A percentile compares a stretch with the other conserved stretches of the same genome.
Conservation (phyloP, 2,329 filamentous ascomycete species). For the Metarhizium guizhouense region DNA sequence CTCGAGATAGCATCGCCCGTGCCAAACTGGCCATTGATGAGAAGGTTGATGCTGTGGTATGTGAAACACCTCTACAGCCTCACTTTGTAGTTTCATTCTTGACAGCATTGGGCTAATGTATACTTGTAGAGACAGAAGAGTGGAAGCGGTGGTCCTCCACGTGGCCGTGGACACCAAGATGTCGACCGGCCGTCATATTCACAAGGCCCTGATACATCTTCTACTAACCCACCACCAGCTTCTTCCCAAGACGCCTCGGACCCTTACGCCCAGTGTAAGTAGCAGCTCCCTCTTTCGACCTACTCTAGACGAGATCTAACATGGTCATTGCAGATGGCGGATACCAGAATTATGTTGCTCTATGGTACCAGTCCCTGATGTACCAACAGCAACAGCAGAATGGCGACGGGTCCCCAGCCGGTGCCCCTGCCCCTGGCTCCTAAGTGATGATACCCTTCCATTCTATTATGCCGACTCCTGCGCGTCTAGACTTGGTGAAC, state of each 20-base stretch:
- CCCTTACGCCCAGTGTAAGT: constrained; percentile 67
- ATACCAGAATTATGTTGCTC: constrained; percentile 68
- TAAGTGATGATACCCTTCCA: constrained; percentile 20
- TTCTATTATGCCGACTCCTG: constrained; percentile 4
- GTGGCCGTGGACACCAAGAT: constrained; percentile 40
- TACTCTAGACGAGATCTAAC: constrained; percentile 11
- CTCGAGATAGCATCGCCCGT: constrained; percentile 64
- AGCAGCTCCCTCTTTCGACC: background rate
- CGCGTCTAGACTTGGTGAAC: constrained; percentile 22
- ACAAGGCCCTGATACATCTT: constrained; percentile 30
- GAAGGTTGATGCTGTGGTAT: constrained; percentile 82
- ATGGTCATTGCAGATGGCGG: constrained; percentile 52
- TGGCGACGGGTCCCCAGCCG: constrained; percentile 26
- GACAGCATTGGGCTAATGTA: background rate
- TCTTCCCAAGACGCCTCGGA: constrained; percentile 46
- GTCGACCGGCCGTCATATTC: constrained; percentile 45
- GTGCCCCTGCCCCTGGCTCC: constrained; percentile 26
- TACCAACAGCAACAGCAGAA: constrained; percentile 32
- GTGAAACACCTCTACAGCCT: constrained; percentile 23
- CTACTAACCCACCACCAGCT: constrained; percentile 34
- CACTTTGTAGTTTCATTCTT: background rate
- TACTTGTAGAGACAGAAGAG: constrained; percentile 41
- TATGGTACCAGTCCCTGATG: constrained; percentile 68
- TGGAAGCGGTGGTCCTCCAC: constrained; percentile 32
- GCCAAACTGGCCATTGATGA: constrained; percentile 84